Conservation (phyloP, 2,329 filamentous ascomycete species). For the Phoma sp. region DNA sequence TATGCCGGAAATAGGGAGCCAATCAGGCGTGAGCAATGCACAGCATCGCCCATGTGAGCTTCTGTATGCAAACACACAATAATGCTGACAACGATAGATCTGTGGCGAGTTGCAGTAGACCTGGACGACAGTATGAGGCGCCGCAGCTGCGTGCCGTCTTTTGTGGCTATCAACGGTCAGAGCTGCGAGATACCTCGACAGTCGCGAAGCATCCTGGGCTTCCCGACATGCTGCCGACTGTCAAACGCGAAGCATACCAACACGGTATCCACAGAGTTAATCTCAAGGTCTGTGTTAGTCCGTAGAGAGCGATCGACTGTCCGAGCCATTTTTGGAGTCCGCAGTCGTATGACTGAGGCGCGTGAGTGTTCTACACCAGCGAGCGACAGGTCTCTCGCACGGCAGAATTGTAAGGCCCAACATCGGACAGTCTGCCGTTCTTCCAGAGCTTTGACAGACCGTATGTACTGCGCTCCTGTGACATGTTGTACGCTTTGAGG, state of each 20-base stretch:
- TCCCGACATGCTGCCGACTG: slow-evolving; percentile 8
- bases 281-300: not conserved
- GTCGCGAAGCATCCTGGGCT: not conserved
- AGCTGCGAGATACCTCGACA: not conserved
- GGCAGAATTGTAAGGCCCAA: not conserved
- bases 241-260: slow-evolving; percentile 1
- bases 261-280: slow-evolving; percentile 5
- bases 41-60: slow-evolving; percentile 2
- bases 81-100: not conserved
- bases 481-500: not conserved
- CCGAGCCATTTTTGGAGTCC: not conserved
- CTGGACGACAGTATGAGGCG: not conserved
- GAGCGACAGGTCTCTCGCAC: not conserved
- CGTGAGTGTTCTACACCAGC: not conserved
- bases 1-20: slow-evolving; percentile 9
- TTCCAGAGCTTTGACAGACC: not conserved
- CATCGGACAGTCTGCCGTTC: not conserved
- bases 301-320: not conserved
- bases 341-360: not conserved
- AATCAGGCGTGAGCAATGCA: slow-evolving; percentile 5
- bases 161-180: not conserved
- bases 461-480: not conserved
- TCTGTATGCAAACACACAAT: slow-evolving; percentile 2
- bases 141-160: slow-evolving; percentile 10
- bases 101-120: slow-evolving; percentile 1